Percentiles rank a stretch among this genome's conserved stretches.
phyloP scores from a whole-genome alignment of 768 basidiomycete genomes.

The Cytidiella melzeri region DNA sequence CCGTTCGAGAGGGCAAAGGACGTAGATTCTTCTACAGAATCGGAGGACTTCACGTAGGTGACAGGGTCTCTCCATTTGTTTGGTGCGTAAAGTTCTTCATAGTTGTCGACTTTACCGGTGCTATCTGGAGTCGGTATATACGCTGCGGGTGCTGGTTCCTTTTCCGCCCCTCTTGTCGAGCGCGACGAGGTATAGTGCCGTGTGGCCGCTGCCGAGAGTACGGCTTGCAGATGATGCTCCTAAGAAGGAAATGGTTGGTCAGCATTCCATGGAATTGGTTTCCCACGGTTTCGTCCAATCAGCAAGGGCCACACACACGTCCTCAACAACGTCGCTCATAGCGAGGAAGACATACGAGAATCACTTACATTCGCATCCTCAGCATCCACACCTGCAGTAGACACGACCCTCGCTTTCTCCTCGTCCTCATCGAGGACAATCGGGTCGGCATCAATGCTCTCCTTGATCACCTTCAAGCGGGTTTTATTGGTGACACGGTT shows the following conservation, averaged over 20 bases:
- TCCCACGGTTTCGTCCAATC: slow-evolving; percentile 44
- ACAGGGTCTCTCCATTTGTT: slow-evolving; percentile 70
- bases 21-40: slow-evolving; percentile 77
- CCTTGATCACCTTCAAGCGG: slow-evolving; percentile 77
- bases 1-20: slow-evolving; percentile 59
- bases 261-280: slow-evolving; percentile 45
- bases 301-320: slow-evolving; percentile 35
- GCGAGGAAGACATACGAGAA: slow-evolving; percentile 28
- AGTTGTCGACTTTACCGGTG: slow-evolving; percentile 72
- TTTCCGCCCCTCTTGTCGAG: slow-evolving; percentile 31
- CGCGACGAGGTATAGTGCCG: slow-evolving; percentile 35
- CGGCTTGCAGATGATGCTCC: slow-evolving; percentile 56
- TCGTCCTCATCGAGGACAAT: slow-evolving; percentile 82
- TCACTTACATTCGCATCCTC: slow-evolving; percentile 87
- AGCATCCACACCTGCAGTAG: slow-evolving; percentile 82
- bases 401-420: slow-evolving; percentile 75
- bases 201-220: slow-evolving; percentile 48
- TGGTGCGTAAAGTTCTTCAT: slow-evolving; percentile 67
- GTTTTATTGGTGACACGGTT: slow-evolving; percentile 93
- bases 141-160: slow-evolving; percentile 43
- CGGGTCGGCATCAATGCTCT: slow-evolving; percentile 74
- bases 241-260: slow-evolving; percentile 37
- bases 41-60: slow-evolving; percentile 75
- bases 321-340: slow-evolving; percentile 38
- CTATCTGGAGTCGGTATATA: slow-evolving; percentile 94